These are phyloP conservation scores for Microdochium trichocladiopsis DNA, from an alignment of 2,329 filamentous ascomycete genomes.

Conservation along the genomic window DNA sequence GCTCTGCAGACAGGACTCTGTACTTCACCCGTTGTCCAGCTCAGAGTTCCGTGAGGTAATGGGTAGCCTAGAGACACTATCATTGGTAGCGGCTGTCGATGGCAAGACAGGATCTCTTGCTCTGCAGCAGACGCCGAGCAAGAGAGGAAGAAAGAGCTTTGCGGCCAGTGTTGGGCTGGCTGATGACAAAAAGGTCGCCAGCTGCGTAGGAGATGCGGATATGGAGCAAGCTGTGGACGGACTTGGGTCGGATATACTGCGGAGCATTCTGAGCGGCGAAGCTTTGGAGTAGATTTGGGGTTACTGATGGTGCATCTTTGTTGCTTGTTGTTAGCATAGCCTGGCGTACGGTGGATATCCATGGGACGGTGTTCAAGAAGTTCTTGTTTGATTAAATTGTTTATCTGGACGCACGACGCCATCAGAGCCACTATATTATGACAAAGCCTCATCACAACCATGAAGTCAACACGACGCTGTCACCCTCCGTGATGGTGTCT, in stretches of 20 bases:
- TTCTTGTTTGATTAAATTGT: not conserved
- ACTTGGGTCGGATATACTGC: conserved; percentile 52
- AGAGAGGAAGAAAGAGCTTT: conserved; percentile 53
- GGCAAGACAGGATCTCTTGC: conserved; percentile 63
- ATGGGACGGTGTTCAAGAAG: not conserved
- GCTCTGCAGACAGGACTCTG: conserved; percentile 80
- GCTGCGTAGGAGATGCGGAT: conserved; percentile 75
- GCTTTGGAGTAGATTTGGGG: conserved; percentile 40
- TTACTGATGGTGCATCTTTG: conserved; percentile 3
- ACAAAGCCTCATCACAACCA: too few relatives aligned
- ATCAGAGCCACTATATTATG: too few relatives aligned
- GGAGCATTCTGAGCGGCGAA: conserved; percentile 55
- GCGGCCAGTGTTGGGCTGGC: conserved; percentile 34
- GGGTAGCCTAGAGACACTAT: conserved; percentile 80
- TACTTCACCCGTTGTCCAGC: conserved; percentile 80
- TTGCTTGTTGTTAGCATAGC: conserved; percentile 6
- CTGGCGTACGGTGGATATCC: conserved; percentile 4
- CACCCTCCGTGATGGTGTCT: too few relatives aligned
- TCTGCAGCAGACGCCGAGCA: conserved; percentile 62
- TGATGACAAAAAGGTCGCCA: conserved; percentile 74
- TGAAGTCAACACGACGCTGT: too few relatives aligned
- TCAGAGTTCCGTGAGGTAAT: conserved; percentile 95
- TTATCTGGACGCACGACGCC: too few relatives aligned
- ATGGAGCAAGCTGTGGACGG: conserved; percentile 63
- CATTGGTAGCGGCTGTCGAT: conserved; percentile 65